Conservation (phyloP, 2,329 filamentous ascomycete species). For the Cytospora chrysosperma region DNA sequence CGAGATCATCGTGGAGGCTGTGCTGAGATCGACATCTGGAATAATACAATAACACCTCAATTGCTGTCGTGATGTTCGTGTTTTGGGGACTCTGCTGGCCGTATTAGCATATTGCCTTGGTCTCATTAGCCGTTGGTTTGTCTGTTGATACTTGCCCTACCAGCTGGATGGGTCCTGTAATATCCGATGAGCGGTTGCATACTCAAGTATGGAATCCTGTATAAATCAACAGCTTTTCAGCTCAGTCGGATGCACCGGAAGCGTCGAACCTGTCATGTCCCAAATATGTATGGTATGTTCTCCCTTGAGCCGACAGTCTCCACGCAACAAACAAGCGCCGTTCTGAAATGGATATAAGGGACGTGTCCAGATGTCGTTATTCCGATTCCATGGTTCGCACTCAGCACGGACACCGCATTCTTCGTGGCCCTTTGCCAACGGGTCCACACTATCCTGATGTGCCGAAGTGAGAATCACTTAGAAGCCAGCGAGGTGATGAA, state of each 20-base stretch:
- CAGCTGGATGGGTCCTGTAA: slow-evolving; percentile 49
- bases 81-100: too few species aligned
- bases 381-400: slow-evolving; percentile 63
- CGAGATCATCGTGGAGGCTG: not conserved
- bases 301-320: slow-evolving; percentile 51
- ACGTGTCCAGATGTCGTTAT: slow-evolving; percentile 63
- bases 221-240: slow-evolving; percentile 33
- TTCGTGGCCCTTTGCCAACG: slow-evolving; percentile 33
- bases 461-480: slow-evolving; percentile 62
- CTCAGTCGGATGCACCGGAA: slow-evolving; percentile 5
- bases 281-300: slow-evolving; percentile 64
- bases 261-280: slow-evolving; percentile 48
- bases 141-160: slow-evolving; percentile 50
- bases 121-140: slow-evolving; percentile 37
- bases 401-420: slow-evolving; percentile 62
- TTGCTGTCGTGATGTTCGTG: not conserved
- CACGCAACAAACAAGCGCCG: slow-evolving; percentile 48
- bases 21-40: not conserved
- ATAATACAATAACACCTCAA: not conserved
- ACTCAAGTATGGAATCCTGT: too few species aligned
- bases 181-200: slow-evolving; percentile 52
- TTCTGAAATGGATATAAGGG: slow-evolving; percentile 53
- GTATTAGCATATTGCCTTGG: too few species aligned
- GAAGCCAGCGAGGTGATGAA: slow-evolving; percentile 57
- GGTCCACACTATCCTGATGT: slow-evolving; percentile 63